Conservation (phyloP, 805 yeast species). For the Wickerhamiella sergipiensis region DNA sequence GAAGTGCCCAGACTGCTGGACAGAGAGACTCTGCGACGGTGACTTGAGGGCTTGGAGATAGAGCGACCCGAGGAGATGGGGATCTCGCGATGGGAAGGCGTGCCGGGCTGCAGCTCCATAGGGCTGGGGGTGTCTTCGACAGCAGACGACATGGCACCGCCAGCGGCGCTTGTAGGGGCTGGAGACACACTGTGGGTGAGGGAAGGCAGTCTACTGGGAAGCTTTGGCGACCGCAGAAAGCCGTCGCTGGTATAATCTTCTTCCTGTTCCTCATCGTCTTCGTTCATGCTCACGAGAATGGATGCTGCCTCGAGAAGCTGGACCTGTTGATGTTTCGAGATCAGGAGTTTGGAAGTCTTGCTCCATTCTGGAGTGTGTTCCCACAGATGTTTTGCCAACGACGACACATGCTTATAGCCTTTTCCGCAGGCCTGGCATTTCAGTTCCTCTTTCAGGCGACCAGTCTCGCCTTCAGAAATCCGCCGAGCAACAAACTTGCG, state of each 20-base stretch:
- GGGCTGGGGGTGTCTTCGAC: conserved; percentile 1
- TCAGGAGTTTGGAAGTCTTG: conserved; percentile 63
- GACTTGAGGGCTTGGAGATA: conserved; percentile 1
- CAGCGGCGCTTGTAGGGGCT: background rate
- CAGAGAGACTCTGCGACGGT: conserved; percentile 1
- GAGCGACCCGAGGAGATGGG: conserved; percentile 9
- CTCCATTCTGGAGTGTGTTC: conserved; percentile 94
- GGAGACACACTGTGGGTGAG: background rate
- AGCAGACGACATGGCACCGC: background rate
- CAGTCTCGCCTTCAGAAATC: conserved; percentile 76
- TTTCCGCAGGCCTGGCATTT: conserved; percentile 87
- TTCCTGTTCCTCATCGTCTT: conserved; percentile 20
- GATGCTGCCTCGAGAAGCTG: conserved; percentile 54
- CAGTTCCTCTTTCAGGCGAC: conserved; percentile 68
- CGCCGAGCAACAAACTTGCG: conserved; percentile 62
- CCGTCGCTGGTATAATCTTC: conserved; percentile 8
- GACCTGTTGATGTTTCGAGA: conserved; percentile 81
- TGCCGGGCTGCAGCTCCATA: background rate
- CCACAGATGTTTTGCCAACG: conserved; percentile 83
- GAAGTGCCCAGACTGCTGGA: conserved; percentile 1
- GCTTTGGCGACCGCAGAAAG: background rate
- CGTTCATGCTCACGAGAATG: conserved; percentile 60
- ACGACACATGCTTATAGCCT: conserved; percentile 77
- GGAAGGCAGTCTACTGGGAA: background rate
- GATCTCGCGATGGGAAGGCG: conserved; percentile 4